A percentile compares a stretch with the other conserved stretches of the same genome.
phyloP scores from a whole-genome alignment of 805 yeast genomes.

The Starmerella davenportii region DNA sequence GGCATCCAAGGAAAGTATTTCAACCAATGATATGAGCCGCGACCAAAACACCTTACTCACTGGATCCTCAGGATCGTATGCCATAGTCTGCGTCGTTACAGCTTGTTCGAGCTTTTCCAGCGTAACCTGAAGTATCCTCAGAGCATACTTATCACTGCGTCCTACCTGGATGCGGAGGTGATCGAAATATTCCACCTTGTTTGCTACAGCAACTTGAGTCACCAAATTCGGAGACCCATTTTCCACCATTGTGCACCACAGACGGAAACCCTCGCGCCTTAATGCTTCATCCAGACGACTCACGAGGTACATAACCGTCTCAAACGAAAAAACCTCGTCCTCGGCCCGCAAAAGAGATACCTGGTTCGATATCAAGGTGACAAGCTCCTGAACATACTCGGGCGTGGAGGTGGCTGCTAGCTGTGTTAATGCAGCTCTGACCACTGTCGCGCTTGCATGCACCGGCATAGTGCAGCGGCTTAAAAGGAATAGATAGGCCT shows the following conservation, averaged over 20 bases:
- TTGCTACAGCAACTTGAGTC: not conserved
- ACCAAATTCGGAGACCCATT: not conserved
- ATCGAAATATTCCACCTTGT: constrained; percentile 4
- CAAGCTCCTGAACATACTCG: too few species aligned
- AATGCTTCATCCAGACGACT: not conserved
- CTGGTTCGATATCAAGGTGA: not conserved
- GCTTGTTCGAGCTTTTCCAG: constrained; percentile 25
- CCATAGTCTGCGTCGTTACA: constrained; percentile 26
- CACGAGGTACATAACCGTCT: not conserved
- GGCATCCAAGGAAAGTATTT: constrained; percentile 67
- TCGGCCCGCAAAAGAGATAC: not conserved
- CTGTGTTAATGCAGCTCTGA: too few species aligned
- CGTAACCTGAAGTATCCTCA: constrained; percentile 47
- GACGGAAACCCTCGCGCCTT: constrained; percentile 6
- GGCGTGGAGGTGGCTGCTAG: too few species aligned
- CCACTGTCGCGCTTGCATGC: too few species aligned
- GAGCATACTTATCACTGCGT: constrained; percentile 31
- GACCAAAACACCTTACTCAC: constrained; percentile 40
- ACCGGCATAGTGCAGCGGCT: too few species aligned
- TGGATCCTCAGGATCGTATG: constrained; percentile 25
- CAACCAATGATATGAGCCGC: constrained; percentile 54
- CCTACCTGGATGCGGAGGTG: constrained; percentile 3
- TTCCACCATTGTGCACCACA: constrained; percentile 8
- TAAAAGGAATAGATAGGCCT: too few species aligned
- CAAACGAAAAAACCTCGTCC: not conserved